A percentile compares a stretch with the other conserved stretches of the same genome.
phyloP scores from a whole-genome alignment of 169 alveolate species.

The Cryptosporidium parvum region DNA sequence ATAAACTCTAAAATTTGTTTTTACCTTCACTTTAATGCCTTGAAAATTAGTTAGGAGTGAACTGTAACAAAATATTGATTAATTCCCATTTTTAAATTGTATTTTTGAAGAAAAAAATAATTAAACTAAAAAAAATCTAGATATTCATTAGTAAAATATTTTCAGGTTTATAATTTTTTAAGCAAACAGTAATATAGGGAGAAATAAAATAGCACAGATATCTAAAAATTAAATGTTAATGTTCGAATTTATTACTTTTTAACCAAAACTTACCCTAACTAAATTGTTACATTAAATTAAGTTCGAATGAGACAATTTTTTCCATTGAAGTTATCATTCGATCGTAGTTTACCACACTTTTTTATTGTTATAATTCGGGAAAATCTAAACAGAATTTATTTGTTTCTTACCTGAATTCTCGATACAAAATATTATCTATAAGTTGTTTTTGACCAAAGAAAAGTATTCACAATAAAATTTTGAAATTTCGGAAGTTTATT shows the following conservation, averaged over 20 bases:
- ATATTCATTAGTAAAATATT: neutral
- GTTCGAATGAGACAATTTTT: neutral
- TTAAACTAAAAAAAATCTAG: neutral
- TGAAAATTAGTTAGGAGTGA: neutral
- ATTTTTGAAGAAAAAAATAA: neutral
- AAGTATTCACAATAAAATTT: neutral
- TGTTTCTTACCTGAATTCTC: neutral
- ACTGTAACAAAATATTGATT: neutral
- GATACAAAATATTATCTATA: neutral
- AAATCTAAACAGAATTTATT: neutral
- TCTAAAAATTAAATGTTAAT: neutral
- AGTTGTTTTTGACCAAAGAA: neutral
- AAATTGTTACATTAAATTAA: neutral
- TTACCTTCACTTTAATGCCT: neutral
- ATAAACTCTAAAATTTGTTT: neutral
- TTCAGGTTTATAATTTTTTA: neutral
- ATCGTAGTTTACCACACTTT: neutral
- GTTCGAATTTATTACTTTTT: neutral
- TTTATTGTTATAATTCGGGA: neutral
- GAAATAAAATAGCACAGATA: neutral
- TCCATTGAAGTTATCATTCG: neutral
- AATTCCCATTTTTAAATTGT: neutral
- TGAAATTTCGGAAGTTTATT: neutral
- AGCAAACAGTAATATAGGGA: neutral
- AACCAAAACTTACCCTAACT: constrained; percentile 18